Base-by-base conservation (phyloP, 192 early-diverging fungal genomes). In the Rhizoclosmatium sp. region DNA sequence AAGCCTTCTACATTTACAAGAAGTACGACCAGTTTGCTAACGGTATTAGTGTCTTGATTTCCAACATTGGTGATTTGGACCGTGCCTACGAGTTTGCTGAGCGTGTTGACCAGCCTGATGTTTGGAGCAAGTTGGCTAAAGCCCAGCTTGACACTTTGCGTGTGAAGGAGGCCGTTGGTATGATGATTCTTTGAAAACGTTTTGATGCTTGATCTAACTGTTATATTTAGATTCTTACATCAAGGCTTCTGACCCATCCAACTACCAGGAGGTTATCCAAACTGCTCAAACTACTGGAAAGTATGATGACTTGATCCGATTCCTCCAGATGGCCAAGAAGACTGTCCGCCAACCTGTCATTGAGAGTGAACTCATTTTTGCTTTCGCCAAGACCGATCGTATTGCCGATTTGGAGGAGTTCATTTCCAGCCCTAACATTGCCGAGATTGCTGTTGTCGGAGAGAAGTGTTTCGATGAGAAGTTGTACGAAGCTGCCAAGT, bases 21-120 rank as follows among this genome's bases (percentile, higher is more conserved):
- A 95, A 96, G 81, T 93, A 96, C 78, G 92, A 96, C 48, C 95
- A 95, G 67, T 91, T 97, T 88, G 89, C 86, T 4, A 92, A 93
- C 56, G 98, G 94, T 19, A 93, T 99, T 68, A 91, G 92, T 71
- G 97, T 99, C 4, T 85, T 99, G 75, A 93, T 99, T 79, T 92
- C 95, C 78, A 92, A 98, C 77, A 93, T 99, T 78, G 92, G 91
- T 48, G 93, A 94, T 79, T 87, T 99, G 59, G 97, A 97, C 80
- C 96, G 98, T 69, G 98, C 97, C 3, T 92, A 93, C 81, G 97
- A 99, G 78, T 99, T 92, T 87, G 96, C 98, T 62, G 96, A 99
- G 81, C 89, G 92, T 47, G 92, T 92, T 56, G 95, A 99, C 80
- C 86, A 91, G 49, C 88, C 95, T 66, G 96, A 95, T 56, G 97